Base-by-base conservation (phyloP, 2,329 filamentous ascomycete genomes). In the Aspergillus texensis region DNA sequence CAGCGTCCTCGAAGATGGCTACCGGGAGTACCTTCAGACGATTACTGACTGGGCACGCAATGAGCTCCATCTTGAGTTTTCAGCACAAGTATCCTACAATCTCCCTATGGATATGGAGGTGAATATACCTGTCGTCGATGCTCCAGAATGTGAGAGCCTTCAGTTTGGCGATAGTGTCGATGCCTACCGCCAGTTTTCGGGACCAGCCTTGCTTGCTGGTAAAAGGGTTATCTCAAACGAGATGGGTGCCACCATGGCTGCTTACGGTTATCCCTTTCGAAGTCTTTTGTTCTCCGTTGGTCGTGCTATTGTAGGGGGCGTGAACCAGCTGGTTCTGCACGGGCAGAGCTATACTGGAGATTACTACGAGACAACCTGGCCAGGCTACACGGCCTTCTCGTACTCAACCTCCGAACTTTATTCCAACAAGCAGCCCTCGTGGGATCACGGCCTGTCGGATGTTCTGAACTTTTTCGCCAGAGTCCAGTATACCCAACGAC, bases 331-430 rank as follows among this genome's bases (percentile, higher is more conserved):
- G 43, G 78, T 84, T 5, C 68, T 84, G 14, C 83, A 85, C 60
- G 82, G 81, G 0, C 73, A 73, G 56, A 70, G 80, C 0, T 83
- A 80, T 58, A 76, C 75, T 1, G 78, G 77, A 1, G 67, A 77
- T 4, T 84, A 83, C 61, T 68, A 70, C 0, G 77, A 79, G 50
- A 84, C 81, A 1, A 83, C 80, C 0, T 84, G 83, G 81, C 82
- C 82, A 2, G 80, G 79, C 0, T 82, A 78, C 60, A 79, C 78
- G 0, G 73, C 81, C 0, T 84, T 84, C 57, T 62, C 57, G 5
- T 84, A 82, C 63, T 45, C 71, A 0, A 82, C 79, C 60, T 76
- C 77, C 0, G 79, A 81, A 10, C 46, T 65, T 14, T 67, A 61
- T 41, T 69, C 65, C 4, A 50, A 67, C 6, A 67, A 68, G 11